Evolutionary conservation across 345 rosid species (phyloP), one percentile per base, ranked within the genome.

Genomic region (Camelina hispida): DNA sequence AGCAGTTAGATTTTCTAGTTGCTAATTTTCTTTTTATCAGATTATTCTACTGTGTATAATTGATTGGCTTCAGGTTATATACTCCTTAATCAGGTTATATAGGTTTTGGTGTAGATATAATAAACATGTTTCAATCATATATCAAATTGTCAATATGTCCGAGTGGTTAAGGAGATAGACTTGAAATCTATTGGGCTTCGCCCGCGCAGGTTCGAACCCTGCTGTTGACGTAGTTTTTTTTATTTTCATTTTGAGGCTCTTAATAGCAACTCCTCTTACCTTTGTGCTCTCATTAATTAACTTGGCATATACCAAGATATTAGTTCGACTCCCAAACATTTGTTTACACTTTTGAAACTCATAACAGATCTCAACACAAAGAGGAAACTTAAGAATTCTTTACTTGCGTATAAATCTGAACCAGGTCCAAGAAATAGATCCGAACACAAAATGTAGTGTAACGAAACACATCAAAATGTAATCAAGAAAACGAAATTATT

Each of bases 81-180:
- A n/a, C n/a, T n/a, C n/a, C n/a, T n/a, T n/a, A n/a, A n/a, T n/a
- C n/a, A n/a, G 0, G 1, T 9, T 57, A 4, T 12, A 28, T 34
- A 28, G 0, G 1, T 4, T 34, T 16, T 2, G 1, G 5, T 18
- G 2, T 0, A 4, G 4, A 18, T 61, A 38, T 62, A 7, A 17
- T 11, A 0, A 1, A 11, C 0, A 38, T 11, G 0, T 13, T 38
- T 60, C 48, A 13, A 0, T 2, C 9, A 0, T 1, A 0, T 3
- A 1, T 0, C 50, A 13, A 40, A 3, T 0, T 0, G 66, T 61
- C 95, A 88, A 90, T 91, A 91, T 91, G 96, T 91, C 95, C 91
- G 95, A 91, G 95, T 88, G 96, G 93, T 91, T 87, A 94, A 91
- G 96, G 95, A 91, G 96, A 86, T 87, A 87, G 93, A 90, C 93